These are phyloP conservation scores for Centaurea solstitialis DNA, from an alignment of 129 eudicot genomes.

Conservation along the genomic window DNA sequence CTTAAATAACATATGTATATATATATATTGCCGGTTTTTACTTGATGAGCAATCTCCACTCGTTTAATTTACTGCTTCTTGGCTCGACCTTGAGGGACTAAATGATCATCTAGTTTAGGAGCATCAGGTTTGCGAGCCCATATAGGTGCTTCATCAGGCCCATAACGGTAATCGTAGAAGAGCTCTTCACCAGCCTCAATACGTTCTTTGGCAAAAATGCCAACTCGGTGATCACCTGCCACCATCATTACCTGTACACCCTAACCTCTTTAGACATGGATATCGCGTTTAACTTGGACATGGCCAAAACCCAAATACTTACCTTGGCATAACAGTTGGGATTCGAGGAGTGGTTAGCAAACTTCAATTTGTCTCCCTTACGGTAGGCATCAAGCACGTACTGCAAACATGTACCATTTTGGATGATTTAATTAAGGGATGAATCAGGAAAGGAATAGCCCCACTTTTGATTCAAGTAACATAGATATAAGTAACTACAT, in stretches of 20 bases:
- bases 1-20: conserved; percentile 2
- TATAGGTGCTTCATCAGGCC: conserved; percentile 76
- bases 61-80: conserved; percentile 70
- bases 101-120: conserved; percentile 55
- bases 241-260: conserved; percentile 80
- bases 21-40: conserved; percentile 1
- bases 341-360: conserved; percentile 89
- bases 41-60: conserved; percentile 7
- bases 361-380: conserved; percentile 94
- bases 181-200: conserved; percentile 91
- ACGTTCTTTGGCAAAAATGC: conserved; percentile 86
- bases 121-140: conserved; percentile 91
- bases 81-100: conserved; percentile 69
- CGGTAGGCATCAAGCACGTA: conserved; percentile 95
- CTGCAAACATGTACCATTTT: conserved; percentile 36
- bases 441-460: too few relatives aligned
- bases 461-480: too few relatives aligned
- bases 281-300: neutral
- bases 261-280: conserved; percentile 12
- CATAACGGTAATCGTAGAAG: conserved; percentile 93
- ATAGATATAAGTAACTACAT: conserved; percentile 32
- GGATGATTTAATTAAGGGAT: too few relatives aligned
- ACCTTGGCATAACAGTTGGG: conserved; percentile 99
- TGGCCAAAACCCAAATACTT: neutral
- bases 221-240: conserved; percentile 97